phyloP scores from a whole-genome alignment of 208 protist genomes.

The Angomonas deanei region DNA sequence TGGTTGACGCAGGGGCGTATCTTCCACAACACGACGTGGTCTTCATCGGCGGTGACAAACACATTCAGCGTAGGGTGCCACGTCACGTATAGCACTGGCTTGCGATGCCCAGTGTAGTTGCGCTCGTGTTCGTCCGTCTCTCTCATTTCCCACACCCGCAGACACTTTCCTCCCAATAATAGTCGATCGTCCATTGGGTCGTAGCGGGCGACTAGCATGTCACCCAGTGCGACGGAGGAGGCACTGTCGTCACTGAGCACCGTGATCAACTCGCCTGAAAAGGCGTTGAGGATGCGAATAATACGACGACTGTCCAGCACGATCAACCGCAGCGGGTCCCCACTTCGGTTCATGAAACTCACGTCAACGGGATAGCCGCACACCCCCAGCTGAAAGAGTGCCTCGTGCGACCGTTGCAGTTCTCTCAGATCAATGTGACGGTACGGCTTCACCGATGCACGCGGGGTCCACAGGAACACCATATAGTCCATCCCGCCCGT shows the following conservation, averaged over 20 bases:
- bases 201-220: slow-evolving; percentile 66
- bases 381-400: slow-evolving; percentile 16
- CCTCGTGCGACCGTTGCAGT: slow-evolving; percentile 15
- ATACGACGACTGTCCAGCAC: slow-evolving; percentile 70
- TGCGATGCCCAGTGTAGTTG: slow-evolving; percentile 58
- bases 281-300: slow-evolving; percentile 64
- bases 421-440: slow-evolving; percentile 52
- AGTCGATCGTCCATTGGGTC: slow-evolving; percentile 55
- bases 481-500: slow-evolving; percentile 68
- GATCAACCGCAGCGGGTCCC: slow-evolving; percentile 41
- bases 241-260: slow-evolving; percentile 39
- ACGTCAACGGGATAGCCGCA: slow-evolving; percentile 73
- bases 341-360: slow-evolving; percentile 47
- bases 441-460: slow-evolving; percentile 34
- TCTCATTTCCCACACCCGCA: slow-evolving; percentile 62
- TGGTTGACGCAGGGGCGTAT: slow-evolving; percentile 11
- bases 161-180: slow-evolving; percentile 59
- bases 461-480: slow-evolving; percentile 65
- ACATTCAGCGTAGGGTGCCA: slow-evolving; percentile 36
- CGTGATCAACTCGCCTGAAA: slow-evolving; percentile 33
- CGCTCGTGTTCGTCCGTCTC: slow-evolving; percentile 26
- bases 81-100: slow-evolving; percentile 47
- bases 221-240: slow-evolving; percentile 34
- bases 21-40: slow-evolving; percentile 67
- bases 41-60: slow-evolving; percentile 69